phyloP scores from a whole-genome alignment of 2,329 filamentous ascomycete genomes.

The Stemphylium lycopersici region DNA sequence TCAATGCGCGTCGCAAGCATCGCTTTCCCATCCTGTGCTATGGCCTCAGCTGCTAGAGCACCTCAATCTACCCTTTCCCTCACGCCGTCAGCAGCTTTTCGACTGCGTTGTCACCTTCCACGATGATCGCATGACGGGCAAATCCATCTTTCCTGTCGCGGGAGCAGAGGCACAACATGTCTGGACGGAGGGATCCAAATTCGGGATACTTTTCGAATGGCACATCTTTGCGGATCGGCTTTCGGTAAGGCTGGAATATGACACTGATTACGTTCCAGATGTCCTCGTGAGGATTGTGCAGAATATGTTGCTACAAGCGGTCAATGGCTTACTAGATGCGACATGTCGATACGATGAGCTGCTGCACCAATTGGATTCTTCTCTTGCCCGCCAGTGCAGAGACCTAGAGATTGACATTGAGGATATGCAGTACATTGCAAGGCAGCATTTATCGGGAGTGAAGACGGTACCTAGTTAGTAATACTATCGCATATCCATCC shows the following conservation, averaged over 20 bases:
- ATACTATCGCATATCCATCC: too few species aligned
- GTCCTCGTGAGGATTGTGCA: neutral
- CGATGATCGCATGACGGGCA: neutral
- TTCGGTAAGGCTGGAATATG: neutral
- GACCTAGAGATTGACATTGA: too few species aligned
- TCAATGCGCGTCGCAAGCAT: neutral
- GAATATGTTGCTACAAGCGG: neutral
- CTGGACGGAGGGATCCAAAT: neutral
- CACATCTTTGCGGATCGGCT: too few species aligned
- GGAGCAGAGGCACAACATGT: neutral
- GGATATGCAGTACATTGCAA: too few species aligned
- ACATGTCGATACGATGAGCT: neutral
- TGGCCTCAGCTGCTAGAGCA: neutral
- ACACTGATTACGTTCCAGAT: neutral
- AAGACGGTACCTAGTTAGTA: too few species aligned
- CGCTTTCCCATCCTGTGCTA: neutral
- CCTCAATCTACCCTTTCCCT: neutral
- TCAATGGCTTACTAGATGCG: neutral
- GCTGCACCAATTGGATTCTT: neutral
- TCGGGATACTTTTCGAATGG: too few species aligned
- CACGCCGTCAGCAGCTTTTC: neutral
- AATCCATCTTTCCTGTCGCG: neutral
- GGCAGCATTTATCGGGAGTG: too few species aligned
- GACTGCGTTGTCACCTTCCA: neutral
- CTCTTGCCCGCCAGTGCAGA: too few species aligned